Conservation (phyloP, 2,329 filamentous ascomycete genomes). For the Phoma sp. region DNA sequence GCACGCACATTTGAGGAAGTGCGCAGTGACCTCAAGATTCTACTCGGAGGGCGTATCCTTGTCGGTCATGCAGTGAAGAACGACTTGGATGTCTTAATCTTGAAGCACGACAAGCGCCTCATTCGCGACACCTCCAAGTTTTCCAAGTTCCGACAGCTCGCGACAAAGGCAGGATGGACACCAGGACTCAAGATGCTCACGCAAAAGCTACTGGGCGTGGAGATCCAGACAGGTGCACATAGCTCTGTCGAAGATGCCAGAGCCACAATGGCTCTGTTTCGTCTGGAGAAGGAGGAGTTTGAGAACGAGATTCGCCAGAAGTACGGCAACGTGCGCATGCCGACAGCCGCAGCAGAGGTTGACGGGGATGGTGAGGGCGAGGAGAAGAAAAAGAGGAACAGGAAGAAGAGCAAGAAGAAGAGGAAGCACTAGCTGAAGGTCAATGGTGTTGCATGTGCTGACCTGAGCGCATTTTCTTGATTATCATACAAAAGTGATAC, state of each 20-base stretch:
- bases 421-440: conserved; percentile 22
- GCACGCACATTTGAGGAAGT: conserved; percentile 72
- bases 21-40: conserved; percentile 70
- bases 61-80: conserved; percentile 86
- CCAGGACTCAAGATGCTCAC: conserved; percentile 69
- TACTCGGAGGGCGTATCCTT: conserved; percentile 74
- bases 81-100: conserved; percentile 73
- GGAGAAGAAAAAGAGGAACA: conserved; percentile 44
- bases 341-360: conserved; percentile 27
- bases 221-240: conserved; percentile 66
- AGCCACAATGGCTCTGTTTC: conserved; percentile 87
- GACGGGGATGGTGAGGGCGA: conserved; percentile 28
- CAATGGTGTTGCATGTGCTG: neutral
- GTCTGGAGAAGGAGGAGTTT: conserved; percentile 81
- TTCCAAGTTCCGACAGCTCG: conserved; percentile 73
- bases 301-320: conserved; percentile 78
- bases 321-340: conserved; percentile 50
- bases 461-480: neutral
- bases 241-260: conserved; percentile 77
- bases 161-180: conserved; percentile 64
- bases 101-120: conserved; percentile 79
- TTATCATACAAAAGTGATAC: conserved; percentile 10
- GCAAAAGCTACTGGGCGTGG: conserved; percentile 62
- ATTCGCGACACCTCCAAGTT: conserved; percentile 86
- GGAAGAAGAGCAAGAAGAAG: conserved; percentile 49